Base-by-base conservation (phyloP, 495 filamentous ascomycete genomes). In the Trichoderma gamsii region DNA sequence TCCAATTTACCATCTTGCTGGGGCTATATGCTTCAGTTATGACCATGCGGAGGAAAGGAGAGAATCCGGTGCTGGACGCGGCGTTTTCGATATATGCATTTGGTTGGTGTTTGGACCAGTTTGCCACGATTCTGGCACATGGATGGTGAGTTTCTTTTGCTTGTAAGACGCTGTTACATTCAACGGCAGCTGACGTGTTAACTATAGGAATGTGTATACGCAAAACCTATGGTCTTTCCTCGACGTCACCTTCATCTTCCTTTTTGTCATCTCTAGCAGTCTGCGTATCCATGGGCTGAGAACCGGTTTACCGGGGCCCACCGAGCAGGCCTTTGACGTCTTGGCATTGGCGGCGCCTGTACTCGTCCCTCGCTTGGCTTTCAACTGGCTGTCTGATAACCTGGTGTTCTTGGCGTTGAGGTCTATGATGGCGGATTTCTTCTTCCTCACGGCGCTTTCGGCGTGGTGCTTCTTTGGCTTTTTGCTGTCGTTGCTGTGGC, bases 191-290 rank as follows among this genome's bases (percentile, higher is more conserved):
- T 68, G 32, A 49, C 70, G 68, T 49, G 70, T 25, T 38, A 21
- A 18, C 5, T 41, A 79, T 27, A 90, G 89, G 89, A 81, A 84
- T 63, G 89, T 91, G 8, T 90, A 91, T 72, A 90, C 88, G 6
- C 87, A 92, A 71, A 90, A 91, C 70, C 81, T 92, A 23, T 92
- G 89, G 89, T 89, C 89, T 0, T 92, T 92, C 74, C 82, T 92
- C 16, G 89, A 92, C 70, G 82, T 89, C 41, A 85, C 84, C 23
- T 92, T 91, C 72, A 80, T 83, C 27, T 25, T 77, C 63, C 86
- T 91, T 29, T 91, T 88, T 72, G 76, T 79, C 69, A 71, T 79
- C 67, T 92, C 91, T 72, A 74, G 90, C 12, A 65, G 80, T 51
- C 70, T 90, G 25, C 87, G 89, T 23, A 71, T 89, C 2, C 83